A percentile compares a stretch with the other conserved stretches of the same genome.
These are phyloP conservation scores for Chrysanthemum seticuspe DNA, from an alignment of 129 eudicot species.

Conservation along the genomic window DNA sequence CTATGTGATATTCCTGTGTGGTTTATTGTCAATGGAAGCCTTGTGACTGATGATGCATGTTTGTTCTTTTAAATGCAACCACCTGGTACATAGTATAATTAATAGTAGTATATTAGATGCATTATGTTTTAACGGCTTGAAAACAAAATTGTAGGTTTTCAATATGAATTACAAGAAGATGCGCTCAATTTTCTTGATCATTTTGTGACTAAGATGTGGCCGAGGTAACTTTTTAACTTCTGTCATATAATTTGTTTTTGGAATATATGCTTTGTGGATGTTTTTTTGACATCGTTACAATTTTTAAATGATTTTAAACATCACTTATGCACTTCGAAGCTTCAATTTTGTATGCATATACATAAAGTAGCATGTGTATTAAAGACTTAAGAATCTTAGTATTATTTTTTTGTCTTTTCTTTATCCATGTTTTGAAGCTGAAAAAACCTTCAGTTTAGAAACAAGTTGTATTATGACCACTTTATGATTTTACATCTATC, in stretches of 20 bases:
- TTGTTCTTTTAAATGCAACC: background rate
- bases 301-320: conserved; percentile 19
- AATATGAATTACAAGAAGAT: conserved; percentile 77
- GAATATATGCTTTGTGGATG: conserved; percentile 18
- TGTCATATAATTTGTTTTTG: background rate
- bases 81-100: background rate
- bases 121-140: conserved; percentile 16
- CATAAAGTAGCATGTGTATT: background rate
- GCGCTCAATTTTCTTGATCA: conserved; percentile 57
- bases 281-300: conserved; percentile 8
- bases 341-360: too few relatives aligned
- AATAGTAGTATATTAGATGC: conserved; percentile 4
- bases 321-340: too few relatives aligned
- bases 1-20: background rate
- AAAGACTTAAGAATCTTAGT: background rate
- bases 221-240: conserved; percentile 46
- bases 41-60: background rate
- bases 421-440: background rate
- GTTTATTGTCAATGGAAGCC: conserved; percentile 3
- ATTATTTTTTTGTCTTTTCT: background rate
- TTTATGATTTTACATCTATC: background rate
- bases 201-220: conserved; percentile 80
- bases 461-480: conserved; percentile 5
- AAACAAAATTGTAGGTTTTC: conserved; percentile 49
- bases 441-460: background rate